These are phyloP conservation scores for Salmacisia buchloeana DNA, from an alignment of 1,284 basidiomycete species.

Conservation along the genomic window DNA sequence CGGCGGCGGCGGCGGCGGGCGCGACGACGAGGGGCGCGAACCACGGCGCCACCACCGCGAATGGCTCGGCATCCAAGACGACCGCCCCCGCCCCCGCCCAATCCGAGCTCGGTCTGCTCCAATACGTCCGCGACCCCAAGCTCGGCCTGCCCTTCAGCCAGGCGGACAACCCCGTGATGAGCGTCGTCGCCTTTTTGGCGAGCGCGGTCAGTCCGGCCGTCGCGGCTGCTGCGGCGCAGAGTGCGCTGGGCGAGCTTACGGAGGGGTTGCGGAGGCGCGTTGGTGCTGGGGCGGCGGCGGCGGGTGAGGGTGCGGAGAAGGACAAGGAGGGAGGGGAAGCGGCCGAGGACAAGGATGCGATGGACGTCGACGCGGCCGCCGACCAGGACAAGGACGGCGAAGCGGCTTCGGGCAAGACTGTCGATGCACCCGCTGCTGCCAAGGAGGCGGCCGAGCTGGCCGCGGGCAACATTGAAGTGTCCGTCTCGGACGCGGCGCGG, in stretches of 20 bases:
- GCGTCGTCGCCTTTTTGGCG: conserved; percentile 92
- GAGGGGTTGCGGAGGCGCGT: conserved; percentile 36
- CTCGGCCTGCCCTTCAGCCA: conserved; percentile 70
- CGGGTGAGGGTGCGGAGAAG: neutral
- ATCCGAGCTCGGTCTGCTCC: conserved; percentile 65
- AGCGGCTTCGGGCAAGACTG: conserved; percentile 30
- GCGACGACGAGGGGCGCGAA: too few species aligned
- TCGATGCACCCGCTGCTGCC: conserved; percentile 9
- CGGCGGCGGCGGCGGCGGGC: neutral
- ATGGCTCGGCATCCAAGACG: neutral
- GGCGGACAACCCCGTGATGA: conserved; percentile 96
- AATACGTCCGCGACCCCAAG: conserved; percentile 55
- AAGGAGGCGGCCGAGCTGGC: neutral
- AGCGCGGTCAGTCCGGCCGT: conserved; percentile 84
- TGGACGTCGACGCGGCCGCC: conserved; percentile 9
- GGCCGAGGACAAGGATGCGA: conserved; percentile 5
- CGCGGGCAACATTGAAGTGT: conserved; percentile 3
- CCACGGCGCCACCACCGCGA: too few species aligned
- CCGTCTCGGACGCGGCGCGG: conserved; percentile 8
- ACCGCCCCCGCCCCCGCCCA: conserved; percentile 17
- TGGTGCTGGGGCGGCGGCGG: neutral
- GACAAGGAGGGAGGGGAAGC: conserved; percentile 13
- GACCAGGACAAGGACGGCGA: conserved; percentile 39
- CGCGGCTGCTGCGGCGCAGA: conserved; percentile 87
- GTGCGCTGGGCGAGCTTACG: conserved; percentile 63